Evolutionary conservation across 345 rosid genomes (phyloP).

Genomic region (Eucalyptus microcorys): DNA sequence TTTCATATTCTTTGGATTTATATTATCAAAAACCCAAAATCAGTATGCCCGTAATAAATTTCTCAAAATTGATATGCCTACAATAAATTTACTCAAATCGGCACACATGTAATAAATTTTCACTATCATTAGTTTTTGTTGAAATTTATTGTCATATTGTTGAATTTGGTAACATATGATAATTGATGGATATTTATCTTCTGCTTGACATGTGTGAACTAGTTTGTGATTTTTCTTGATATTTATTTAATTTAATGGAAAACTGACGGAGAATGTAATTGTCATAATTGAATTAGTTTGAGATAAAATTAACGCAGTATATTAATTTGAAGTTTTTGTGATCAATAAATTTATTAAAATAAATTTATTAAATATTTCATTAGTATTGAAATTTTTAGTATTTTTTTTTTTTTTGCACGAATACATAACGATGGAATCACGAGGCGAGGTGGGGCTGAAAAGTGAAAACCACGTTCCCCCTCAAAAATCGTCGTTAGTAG

Average conservation of each 20-base stretch:
- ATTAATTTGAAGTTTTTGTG: too few species aligned
- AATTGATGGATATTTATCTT: too few species aligned
- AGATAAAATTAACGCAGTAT: too few species aligned
- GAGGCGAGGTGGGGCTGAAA: neutral
- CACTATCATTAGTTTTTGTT: too few species aligned
- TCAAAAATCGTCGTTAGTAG: neutral
- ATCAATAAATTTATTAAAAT: too few species aligned
- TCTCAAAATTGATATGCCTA: rapidly evolving
- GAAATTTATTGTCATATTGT: rapidly evolving
- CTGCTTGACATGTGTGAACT: rapidly evolving
- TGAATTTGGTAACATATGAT: rapidly evolving
- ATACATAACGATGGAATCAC: neutral
- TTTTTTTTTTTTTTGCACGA: neutral
- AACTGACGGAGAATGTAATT: rapidly evolving
- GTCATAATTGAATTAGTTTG: too few species aligned
- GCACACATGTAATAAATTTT: too few species aligned
- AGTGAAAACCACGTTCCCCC: neutral
- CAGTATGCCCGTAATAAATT: rapidly evolving
- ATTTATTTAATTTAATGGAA: too few species aligned
- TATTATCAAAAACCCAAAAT: too few species aligned
- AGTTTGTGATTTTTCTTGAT: rapidly evolving
- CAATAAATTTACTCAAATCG: too few species aligned
- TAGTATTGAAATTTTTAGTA: too few species aligned
- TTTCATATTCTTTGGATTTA: neutral
- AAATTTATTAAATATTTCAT: too few species aligned